These are phyloP conservation scores for Xylaria hypoxylon DNA, from an alignment of 2,329 filamentous ascomycete genomes.

Conservation along the genomic window DNA sequence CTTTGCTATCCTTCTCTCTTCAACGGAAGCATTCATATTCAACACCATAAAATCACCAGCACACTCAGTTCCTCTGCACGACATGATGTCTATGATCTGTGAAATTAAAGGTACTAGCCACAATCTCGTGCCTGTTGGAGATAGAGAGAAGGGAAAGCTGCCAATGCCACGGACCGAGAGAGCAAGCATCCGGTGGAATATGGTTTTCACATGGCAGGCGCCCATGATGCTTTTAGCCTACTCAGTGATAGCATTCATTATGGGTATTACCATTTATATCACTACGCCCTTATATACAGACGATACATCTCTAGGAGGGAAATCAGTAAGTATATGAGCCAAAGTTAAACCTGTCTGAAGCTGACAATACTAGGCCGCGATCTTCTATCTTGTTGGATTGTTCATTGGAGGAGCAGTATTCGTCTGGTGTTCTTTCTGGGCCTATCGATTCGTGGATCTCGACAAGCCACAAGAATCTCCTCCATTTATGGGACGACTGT, in stretches of 20 bases:
- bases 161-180: conserved; percentile 29
- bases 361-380: conserved; percentile 35
- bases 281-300: conserved; percentile 44
- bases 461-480: not conserved
- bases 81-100: conserved; percentile 41
- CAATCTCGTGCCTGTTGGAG: not conserved
- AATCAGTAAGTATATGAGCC: conserved; percentile 36
- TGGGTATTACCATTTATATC: conserved; percentile 43
- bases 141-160: conserved; percentile 26
- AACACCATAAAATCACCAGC: conserved; percentile 38
- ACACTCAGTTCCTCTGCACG: not conserved
- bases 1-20: conserved; percentile 47
- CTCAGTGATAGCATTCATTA: conserved; percentile 43
- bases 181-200: conserved; percentile 47
- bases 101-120: conserved; percentile 16
- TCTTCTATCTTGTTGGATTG: conserved; percentile 42
- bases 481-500: not conserved
- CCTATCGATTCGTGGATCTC: conserved; percentile 43
- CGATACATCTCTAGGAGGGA: conserved; percentile 32
- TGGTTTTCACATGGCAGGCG: conserved; percentile 50
- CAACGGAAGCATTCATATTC: conserved; percentile 47
- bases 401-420: conserved; percentile 37
- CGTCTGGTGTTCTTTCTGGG: conserved; percentile 49
- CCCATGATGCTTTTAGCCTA: conserved; percentile 49
- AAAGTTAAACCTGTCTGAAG: no score